These are phyloP conservation scores for Emmonsiellopsis sp. DNA, from an alignment of 2,329 filamentous ascomycete species.

Conservation along the genomic window DNA sequence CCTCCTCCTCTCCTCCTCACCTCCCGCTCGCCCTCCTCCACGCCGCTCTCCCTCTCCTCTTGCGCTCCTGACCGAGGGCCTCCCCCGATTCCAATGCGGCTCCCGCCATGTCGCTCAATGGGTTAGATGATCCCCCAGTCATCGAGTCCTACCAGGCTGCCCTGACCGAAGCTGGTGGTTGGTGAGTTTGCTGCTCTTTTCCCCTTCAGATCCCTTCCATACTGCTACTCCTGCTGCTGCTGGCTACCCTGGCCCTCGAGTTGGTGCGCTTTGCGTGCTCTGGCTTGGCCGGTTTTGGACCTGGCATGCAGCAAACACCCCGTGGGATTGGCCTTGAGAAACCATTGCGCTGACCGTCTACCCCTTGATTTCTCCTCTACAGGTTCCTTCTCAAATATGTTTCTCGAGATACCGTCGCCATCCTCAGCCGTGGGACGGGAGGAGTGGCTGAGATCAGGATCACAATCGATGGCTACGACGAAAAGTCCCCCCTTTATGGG, in stretches of 20 bases:
- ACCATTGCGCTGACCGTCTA: conserved; percentile 3
- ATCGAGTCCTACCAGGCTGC: conserved; percentile 77
- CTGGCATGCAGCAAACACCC: background rate
- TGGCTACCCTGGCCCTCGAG: background rate
- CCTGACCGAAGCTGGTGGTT: conserved; percentile 78
- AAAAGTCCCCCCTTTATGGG: conserved; percentile 82
- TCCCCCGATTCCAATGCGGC: conserved; percentile 12
- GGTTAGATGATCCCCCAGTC: conserved; percentile 72
- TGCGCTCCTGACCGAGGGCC: background rate
- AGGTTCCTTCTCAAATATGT: conserved; percentile 95
- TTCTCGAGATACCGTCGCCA: conserved; percentile 75
- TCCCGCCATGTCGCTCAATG: conserved; percentile 80
- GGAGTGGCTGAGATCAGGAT: conserved; percentile 78
- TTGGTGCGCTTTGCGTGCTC: background rate
- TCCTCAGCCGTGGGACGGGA: conserved; percentile 67
- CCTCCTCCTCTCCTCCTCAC: background rate
- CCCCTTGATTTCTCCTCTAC: conserved; percentile 14
- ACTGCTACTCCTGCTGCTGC: background rate
- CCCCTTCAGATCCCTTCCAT: background rate
- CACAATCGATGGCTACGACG: conserved; percentile 67
- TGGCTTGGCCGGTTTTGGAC: background rate
- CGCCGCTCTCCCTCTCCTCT: background rate
- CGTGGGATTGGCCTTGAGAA: background rate
- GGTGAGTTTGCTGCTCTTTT: conserved; percentile 51
- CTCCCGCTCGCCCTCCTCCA: background rate